Evolutionary conservation across 352 stramenopile species (phyloP).

Genomic region (Pythium guiyangense): DNA sequence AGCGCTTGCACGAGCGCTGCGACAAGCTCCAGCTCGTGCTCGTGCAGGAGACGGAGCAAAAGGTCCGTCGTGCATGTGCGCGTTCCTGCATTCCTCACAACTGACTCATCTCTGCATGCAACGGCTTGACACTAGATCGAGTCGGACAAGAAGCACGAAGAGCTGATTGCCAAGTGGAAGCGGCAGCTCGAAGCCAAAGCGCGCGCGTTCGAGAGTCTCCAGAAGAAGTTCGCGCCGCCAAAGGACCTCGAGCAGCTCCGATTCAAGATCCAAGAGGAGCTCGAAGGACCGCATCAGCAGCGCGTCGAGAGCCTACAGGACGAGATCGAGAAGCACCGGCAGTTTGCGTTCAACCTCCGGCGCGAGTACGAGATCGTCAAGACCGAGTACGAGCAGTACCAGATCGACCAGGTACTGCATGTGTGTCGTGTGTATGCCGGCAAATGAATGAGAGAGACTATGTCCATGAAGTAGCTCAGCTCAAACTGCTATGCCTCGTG

Average conservation of each 20-base stretch:
- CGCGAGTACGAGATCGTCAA: constrained; percentile 79
- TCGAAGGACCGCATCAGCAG: constrained; percentile 72
- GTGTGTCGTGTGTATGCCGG: background rate
- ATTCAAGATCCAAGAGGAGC: constrained; percentile 79
- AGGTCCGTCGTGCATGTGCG: constrained; percentile 25
- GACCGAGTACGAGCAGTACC: constrained; percentile 83
- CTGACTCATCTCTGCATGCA: background rate
- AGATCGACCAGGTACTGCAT: constrained; percentile 50
- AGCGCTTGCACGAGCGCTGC: constrained; percentile 67
- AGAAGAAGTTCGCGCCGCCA: constrained; percentile 79
- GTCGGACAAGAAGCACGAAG: constrained; percentile 77
- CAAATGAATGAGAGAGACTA: background rate
- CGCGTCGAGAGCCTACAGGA: constrained; percentile 53
- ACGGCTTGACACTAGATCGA: constrained; percentile 29
- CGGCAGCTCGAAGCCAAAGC: constrained; percentile 80
- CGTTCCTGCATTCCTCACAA: background rate
- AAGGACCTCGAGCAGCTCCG: constrained; percentile 78
- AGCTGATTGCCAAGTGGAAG: constrained; percentile 82
- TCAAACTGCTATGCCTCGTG: background rate
- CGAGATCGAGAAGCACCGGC: constrained; percentile 69
- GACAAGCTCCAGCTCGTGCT: constrained; percentile 78
- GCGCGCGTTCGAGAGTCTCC: constrained; percentile 71
- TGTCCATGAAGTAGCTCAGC: background rate
- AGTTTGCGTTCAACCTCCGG: constrained; percentile 59
- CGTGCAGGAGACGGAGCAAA: constrained; percentile 80